Evolutionary conservation across 345 rosid genomes (phyloP).

Genomic region (Melaleuca quinquenervia): DNA sequence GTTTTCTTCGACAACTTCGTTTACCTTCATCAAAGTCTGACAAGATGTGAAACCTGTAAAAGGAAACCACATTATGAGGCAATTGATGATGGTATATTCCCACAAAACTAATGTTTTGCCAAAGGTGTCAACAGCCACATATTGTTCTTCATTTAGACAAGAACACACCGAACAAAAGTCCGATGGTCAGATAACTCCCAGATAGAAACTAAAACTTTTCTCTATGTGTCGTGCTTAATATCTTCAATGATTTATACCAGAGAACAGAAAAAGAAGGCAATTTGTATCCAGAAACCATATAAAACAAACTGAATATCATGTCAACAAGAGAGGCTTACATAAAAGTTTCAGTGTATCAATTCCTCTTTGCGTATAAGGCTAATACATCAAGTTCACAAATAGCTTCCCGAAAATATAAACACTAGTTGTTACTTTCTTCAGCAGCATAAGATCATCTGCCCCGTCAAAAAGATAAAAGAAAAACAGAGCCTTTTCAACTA

Average conservation of each 20-base stretch:
- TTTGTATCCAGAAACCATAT: neutral
- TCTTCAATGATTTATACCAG: neutral
- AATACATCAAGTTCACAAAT: neutral
- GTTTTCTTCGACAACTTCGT: constrained; percentile 85
- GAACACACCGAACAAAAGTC: neutral
- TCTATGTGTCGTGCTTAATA: neutral
- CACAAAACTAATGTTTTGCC: neutral
- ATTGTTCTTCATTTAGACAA: neutral
- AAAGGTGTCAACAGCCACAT: neutral
- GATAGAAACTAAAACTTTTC: neutral
- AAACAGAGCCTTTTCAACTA: neutral
- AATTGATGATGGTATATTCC: neutral
- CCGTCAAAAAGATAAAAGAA: neutral
- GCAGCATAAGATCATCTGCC: neutral
- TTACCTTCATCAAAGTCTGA: constrained; percentile 90
- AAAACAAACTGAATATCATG: neutral
- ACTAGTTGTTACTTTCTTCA: neutral
- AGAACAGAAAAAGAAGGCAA: neutral
- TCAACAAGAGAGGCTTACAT: neutral
- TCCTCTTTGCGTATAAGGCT: neutral
- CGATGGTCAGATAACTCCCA: neutral
- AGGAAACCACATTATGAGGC: neutral
- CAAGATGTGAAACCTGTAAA: constrained; percentile 69
- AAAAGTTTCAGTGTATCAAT: neutral
- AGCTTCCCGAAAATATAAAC: neutral